phyloP scores from a whole-genome alignment of 164 flowering plant genomes.

The Piper betle region DNA sequence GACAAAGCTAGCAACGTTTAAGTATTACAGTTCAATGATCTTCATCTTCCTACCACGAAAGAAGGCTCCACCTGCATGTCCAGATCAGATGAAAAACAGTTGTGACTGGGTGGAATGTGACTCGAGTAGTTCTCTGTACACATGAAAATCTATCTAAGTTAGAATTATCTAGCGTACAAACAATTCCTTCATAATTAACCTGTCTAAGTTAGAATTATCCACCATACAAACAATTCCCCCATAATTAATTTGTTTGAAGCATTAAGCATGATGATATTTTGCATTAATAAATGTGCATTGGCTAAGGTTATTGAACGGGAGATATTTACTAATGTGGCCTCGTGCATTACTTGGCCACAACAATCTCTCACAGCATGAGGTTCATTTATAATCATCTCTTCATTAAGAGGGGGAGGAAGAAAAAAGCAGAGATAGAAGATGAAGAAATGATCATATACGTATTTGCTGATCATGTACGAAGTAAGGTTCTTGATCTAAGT shows the following conservation, averaged over 20 bases:
- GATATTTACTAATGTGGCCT: neutral
- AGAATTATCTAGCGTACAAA: neutral
- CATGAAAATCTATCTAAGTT: slow-evolving; percentile 4
- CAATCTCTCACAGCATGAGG: neutral
- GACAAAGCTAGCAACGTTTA: neutral
- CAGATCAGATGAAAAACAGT: slow-evolving; percentile 96
- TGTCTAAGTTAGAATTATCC: neutral
- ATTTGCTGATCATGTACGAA: slow-evolving; percentile 36
- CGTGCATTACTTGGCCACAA: neutral
- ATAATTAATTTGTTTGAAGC: no score
- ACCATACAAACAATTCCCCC: neutral
- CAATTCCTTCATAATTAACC: neutral
- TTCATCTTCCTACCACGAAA: slow-evolving; percentile 20
- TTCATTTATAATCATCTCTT: neutral
- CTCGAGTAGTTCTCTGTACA: slow-evolving; percentile 38
- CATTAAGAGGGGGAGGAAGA: neutral
- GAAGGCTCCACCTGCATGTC: slow-evolving; percentile 82
- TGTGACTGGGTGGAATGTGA: slow-evolving; percentile 85
- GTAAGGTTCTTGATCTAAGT: slow-evolving; percentile 62
- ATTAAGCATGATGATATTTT: no score
- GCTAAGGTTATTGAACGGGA: no score
- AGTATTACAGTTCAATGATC: no score
- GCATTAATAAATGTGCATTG: no score
- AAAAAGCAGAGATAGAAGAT: neutral
- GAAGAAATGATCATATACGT: slow-evolving; percentile 18